A percentile compares a stretch with the other conserved stretches of the same genome.
Evolutionary conservation across 2,329 filamentous ascomycete species (phyloP).

Genomic region (Penicillium carneum): DNA sequence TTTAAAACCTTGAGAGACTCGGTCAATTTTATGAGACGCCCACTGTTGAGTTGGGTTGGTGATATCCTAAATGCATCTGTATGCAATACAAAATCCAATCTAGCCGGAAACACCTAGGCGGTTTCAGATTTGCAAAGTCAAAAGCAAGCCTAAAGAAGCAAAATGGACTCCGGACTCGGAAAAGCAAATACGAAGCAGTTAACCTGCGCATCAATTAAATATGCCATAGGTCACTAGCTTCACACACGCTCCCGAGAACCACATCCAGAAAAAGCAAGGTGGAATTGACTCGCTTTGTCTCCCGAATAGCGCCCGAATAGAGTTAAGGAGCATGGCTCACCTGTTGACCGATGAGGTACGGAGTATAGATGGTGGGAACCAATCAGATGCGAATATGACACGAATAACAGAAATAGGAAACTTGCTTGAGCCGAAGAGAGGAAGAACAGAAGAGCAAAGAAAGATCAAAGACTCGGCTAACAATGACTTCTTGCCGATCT

Average conservation of each 20-base stretch:
- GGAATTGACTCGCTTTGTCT: slow-evolving; percentile 19
- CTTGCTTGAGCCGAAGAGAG: not conserved
- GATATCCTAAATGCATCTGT: slow-evolving; percentile 13
- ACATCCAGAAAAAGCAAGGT: slow-evolving; percentile 20
- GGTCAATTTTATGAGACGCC: slow-evolving; percentile 3
- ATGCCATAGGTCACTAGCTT: slow-evolving; percentile 16
- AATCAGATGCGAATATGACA: slow-evolving; percentile 3
- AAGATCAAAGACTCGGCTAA: slow-evolving; percentile 10
- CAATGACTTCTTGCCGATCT: slow-evolving; percentile 9
- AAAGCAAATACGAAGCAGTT: slow-evolving; percentile 2
- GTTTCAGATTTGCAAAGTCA: slow-evolving; percentile 11
- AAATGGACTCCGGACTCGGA: not conserved
- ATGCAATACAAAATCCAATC: slow-evolving; percentile 10
- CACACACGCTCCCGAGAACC: slow-evolving; percentile 15
- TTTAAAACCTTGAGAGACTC: not conserved
- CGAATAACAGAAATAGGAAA: not conserved
- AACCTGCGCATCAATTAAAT: slow-evolving; percentile 12
- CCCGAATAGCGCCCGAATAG: slow-evolving; percentile 19
- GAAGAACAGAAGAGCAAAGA: not conserved
- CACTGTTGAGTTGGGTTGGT: slow-evolving; percentile 11
- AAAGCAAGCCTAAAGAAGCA: slow-evolving; percentile 12
- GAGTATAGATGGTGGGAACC: not conserved
- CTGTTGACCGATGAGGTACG: slow-evolving; percentile 8
- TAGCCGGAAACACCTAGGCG: not conserved
- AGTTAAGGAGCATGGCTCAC: slow-evolving; percentile 16